Percentiles rank a stretch among this genome's conserved stretches.
Evolutionary conservation across 352 stramenopile species (phyloP).

Genomic region (Pythium coloratum): DNA sequence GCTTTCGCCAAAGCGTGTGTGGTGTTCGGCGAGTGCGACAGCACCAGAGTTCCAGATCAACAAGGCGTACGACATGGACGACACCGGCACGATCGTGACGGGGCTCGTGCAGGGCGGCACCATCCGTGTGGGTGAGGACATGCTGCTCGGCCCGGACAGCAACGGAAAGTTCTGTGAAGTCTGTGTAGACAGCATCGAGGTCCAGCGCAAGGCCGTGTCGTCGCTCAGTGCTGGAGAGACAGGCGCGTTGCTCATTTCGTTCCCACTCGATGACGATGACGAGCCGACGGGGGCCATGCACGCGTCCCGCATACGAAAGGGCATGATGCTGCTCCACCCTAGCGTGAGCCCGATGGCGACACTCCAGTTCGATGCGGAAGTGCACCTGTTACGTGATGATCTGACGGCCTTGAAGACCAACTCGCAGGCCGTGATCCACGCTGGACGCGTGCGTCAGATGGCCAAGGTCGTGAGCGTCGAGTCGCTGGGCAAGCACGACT

Average conservation of each 20-base stretch:
- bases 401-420: slow-evolving; percentile 61
- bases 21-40: slow-evolving; percentile 48
- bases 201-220: slow-evolving; percentile 65
- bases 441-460: slow-evolving; percentile 78
- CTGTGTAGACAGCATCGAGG: slow-evolving; percentile 73
- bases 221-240: slow-evolving; percentile 68
- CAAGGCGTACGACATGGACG: slow-evolving; percentile 75
- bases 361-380: slow-evolving; percentile 72
- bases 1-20: slow-evolving; percentile 59
- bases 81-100: slow-evolving; percentile 66
- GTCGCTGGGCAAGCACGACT: slow-evolving; percentile 12
- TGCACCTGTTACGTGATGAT: slow-evolving; percentile 63
- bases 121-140: slow-evolving; percentile 55
- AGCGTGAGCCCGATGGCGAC: slow-evolving; percentile 60
- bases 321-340: slow-evolving; percentile 74
- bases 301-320: slow-evolving; percentile 48
- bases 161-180: slow-evolving; percentile 67
- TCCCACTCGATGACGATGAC: neutral
- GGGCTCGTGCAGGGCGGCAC: slow-evolving; percentile 70
- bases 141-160: slow-evolving; percentile 66
- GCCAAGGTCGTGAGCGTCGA: slow-evolving; percentile 68
- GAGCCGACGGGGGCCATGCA: neutral
- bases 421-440: slow-evolving; percentile 82
- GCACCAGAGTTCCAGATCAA: slow-evolving; percentile 77
- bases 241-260: slow-evolving; percentile 56